These are phyloP conservation scores for Xenoacremonium recifei DNA, from an alignment of 2,329 filamentous ascomycete species.

Conservation along the genomic window DNA sequence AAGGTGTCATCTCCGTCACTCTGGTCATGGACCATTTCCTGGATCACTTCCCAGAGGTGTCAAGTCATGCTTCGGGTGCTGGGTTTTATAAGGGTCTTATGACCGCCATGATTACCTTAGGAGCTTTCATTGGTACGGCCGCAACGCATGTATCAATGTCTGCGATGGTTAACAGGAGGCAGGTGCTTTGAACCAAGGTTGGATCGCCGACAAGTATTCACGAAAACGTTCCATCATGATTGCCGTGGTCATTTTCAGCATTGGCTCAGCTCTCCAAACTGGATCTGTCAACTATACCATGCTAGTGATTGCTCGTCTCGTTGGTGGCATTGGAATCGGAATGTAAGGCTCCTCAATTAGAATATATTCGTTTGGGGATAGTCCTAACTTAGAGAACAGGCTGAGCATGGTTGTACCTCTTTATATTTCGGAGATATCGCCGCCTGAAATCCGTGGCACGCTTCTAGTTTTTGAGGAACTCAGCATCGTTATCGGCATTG, in stretches of 20 bases:
- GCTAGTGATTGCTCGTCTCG: constrained; percentile 40
- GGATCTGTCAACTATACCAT: constrained; percentile 38
- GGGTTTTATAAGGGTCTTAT: constrained; percentile 40
- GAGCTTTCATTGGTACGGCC: constrained; percentile 37
- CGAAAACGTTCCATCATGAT: constrained; percentile 33
- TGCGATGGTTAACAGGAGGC: no score
- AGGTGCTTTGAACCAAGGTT: constrained; percentile 11
- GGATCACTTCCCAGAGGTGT: constrained; percentile 27
- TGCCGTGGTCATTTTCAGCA: constrained; percentile 33
- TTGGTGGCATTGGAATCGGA: constrained; percentile 44
- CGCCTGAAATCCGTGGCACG: constrained; percentile 46
- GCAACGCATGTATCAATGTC: no score
- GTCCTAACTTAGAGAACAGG: constrained; percentile 1
- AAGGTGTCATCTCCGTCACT: constrained; percentile 36
- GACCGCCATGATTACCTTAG: constrained; percentile 43
- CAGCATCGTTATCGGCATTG: constrained; percentile 29
- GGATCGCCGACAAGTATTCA: constrained; percentile 25
- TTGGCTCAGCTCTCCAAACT: constrained; percentile 44
- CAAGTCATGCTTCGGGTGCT: constrained; percentile 31
- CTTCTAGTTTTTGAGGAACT: constrained; percentile 43
- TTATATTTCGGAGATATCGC: constrained; percentile 46
- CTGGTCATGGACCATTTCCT: constrained; percentile 29
- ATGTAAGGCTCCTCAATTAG: constrained; percentile 16
- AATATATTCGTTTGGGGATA: neutral
- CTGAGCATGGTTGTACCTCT: constrained; percentile 37